Evolutionary conservation across 2,329 filamentous ascomycete genomes (phyloP).

Genomic region (Sclerotinia subarctica): DNA sequence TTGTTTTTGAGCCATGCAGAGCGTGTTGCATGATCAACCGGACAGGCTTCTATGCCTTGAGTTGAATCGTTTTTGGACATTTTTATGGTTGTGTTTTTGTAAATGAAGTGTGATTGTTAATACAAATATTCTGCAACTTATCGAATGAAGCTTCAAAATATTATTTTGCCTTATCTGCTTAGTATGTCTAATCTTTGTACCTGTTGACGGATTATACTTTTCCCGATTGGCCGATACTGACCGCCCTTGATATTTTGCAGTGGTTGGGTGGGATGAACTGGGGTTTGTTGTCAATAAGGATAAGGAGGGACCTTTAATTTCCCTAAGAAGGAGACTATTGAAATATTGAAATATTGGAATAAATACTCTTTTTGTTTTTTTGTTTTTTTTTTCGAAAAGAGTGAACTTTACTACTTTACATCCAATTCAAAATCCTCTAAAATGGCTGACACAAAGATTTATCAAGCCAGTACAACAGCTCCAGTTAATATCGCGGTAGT

Average conservation of each 20-base stretch:
- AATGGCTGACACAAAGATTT: slow-evolving; percentile 51
- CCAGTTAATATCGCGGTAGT: slow-evolving; percentile 98
- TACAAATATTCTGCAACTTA: background rate
- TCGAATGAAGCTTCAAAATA: background rate
- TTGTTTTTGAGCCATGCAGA: slow-evolving; percentile 70
- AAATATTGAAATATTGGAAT: slow-evolving; percentile 7
- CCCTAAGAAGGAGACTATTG: background rate
- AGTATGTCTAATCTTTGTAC: background rate
- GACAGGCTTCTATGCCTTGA: slow-evolving; percentile 56
- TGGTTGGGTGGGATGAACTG: background rate
- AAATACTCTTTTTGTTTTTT: background rate
- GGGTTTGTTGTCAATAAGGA: slow-evolving; percentile 11
- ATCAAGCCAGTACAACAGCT: slow-evolving; percentile 91
- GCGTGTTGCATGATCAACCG: slow-evolving; percentile 86
- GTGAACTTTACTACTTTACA: background rate
- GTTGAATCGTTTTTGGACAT: slow-evolving; percentile 36
- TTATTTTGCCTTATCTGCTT: slow-evolving; percentile 8
- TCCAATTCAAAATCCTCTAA: slow-evolving; percentile 16
- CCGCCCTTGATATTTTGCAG: slow-evolving; percentile 1
- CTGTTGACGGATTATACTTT: background rate
- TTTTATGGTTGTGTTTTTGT: slow-evolving; percentile 6
- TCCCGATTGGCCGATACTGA: background rate
- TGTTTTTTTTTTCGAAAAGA: background rate
- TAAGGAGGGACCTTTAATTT: background rate
- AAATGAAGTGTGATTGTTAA: background rate